These are phyloP conservation scores for Fusarium sp. DNA, from an alignment of 2,329 filamentous ascomycete genomes.

Conservation along the genomic window DNA sequence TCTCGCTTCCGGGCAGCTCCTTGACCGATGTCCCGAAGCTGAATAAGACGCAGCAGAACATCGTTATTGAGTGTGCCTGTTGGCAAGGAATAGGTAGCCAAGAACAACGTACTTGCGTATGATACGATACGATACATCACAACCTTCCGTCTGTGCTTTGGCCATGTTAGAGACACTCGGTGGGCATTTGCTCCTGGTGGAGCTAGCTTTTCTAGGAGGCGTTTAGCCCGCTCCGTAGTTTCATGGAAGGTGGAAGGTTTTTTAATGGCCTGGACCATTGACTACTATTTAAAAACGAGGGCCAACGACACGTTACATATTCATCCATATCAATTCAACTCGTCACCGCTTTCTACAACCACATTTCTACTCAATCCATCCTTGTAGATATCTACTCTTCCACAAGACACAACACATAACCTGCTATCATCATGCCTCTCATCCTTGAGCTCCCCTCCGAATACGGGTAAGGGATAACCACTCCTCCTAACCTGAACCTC, in stretches of 20 bases:
- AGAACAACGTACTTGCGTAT: no score
- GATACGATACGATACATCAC: no score
- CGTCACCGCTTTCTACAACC: background rate
- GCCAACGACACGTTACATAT: conserved; percentile 20
- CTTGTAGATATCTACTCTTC: background rate
- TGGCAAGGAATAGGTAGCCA: no score
- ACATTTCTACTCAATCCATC: background rate
- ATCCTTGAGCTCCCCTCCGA: conserved; percentile 63
- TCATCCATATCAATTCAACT: conserved; percentile 1
- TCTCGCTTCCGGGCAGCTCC: conserved; percentile 8
- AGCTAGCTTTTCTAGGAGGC: conserved; percentile 25
- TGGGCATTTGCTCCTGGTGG: conserved; percentile 24
- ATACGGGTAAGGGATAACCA: conserved; percentile 62
- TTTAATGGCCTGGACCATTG: conserved; percentile 1
- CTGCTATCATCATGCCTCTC: conserved; percentile 58
- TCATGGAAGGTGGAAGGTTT: conserved; percentile 6
- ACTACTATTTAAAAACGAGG: conserved; percentile 33
- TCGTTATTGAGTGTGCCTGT: background rate
- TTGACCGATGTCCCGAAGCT: conserved; percentile 6
- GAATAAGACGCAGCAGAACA: background rate
- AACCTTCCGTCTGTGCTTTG: conserved; percentile 9
- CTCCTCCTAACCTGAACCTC: background rate
- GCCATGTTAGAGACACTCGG: conserved; percentile 6
- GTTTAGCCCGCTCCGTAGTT: conserved; percentile 36
- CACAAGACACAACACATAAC: conserved; percentile 1